Conservation (phyloP, 2,329 filamentous ascomycete genomes). For the Chalara sp. region DNA sequence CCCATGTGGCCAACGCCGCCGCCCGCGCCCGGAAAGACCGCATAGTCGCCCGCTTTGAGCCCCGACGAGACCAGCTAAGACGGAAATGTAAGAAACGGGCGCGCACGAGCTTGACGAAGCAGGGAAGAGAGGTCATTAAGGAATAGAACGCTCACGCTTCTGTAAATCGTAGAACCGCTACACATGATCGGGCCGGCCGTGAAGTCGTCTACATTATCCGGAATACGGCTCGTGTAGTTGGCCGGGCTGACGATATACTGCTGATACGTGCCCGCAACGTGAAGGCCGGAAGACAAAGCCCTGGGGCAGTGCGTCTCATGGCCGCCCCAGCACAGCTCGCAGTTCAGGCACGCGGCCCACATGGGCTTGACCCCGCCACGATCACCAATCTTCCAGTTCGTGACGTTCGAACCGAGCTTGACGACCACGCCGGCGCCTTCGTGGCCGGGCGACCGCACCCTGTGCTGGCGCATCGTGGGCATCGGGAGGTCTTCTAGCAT, state of each 20-base stretch:
- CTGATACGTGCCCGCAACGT: background rate
- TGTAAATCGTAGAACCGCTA: constrained; percentile 32
- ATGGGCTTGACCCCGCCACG: constrained; percentile 1
- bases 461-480: constrained; percentile 38
- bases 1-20: background rate
- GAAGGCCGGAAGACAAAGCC: background rate
- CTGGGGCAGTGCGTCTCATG: background rate
- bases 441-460: constrained; percentile 37
- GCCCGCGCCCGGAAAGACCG: background rate
- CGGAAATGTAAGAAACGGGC: too few relatives aligned
- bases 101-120: background rate
- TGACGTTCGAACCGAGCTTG: constrained; percentile 28
- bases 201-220: background rate
- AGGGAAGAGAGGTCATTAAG: background rate
- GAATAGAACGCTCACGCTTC: background rate
- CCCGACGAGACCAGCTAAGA: background rate
- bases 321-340: background rate
- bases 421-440: constrained; percentile 26
- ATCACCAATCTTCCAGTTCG: constrained; percentile 36
- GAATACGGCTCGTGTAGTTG: background rate
- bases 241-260: constrained; percentile 9
- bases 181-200: constrained; percentile 50
- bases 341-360: background rate
- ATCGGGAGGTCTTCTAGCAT: constrained; percentile 46
- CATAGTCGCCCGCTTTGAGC: background rate